Base-by-base conservation (phyloP, 1,284 basidiomycete species). In the Tilletiopsis washingtonensis region DNA sequence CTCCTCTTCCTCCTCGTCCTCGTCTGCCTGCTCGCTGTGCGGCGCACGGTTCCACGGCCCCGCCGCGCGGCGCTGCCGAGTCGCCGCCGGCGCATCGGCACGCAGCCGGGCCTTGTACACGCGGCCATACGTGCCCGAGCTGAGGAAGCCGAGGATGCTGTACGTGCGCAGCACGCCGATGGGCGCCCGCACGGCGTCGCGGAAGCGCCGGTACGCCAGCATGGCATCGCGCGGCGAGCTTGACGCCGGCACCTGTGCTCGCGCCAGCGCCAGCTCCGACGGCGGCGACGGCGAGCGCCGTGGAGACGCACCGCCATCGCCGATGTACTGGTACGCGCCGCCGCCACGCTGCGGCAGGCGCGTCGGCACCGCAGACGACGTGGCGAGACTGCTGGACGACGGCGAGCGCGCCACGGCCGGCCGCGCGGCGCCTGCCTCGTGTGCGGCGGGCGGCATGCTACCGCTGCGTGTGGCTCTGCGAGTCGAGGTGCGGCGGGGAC, bases 101-200 rank as follows among this genome's bases (percentile, higher is more conserved):
- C 59, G 49, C 15, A 78, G 62, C 55, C 86, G 81, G 0, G 91
- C 94, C 74, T 98, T 98, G 81, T 98, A 99, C 4, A 99, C 93
- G 24, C 91, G 80, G 0, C 94, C 94, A 69, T 98, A 99, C 0
- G 94, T 99, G 17, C 93, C 93, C 3, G 90, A 93, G 6, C 90
- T 94, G 61, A 99, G 90, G 76, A 98, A 99, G 6, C 94, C 94
- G 3, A 94, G 79, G 60, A 98, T 94, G 51, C 81, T 79, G 76
- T 98, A 98, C 4, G 60, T 62, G 3, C 54, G 49, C 5, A 70
- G 47, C 4, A 73, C 61, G 29, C 29, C 29, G 29, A 9, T 9
- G 2, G 66, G 55, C 12, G 52, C 56, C 17, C 69, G 56, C 20
- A 56, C 56, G 1, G 49, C 45, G 45, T 69, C 61, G 11, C 67